phyloP scores from a whole-genome alignment of 208 protist species.

The Crithidia bombi region DNA sequence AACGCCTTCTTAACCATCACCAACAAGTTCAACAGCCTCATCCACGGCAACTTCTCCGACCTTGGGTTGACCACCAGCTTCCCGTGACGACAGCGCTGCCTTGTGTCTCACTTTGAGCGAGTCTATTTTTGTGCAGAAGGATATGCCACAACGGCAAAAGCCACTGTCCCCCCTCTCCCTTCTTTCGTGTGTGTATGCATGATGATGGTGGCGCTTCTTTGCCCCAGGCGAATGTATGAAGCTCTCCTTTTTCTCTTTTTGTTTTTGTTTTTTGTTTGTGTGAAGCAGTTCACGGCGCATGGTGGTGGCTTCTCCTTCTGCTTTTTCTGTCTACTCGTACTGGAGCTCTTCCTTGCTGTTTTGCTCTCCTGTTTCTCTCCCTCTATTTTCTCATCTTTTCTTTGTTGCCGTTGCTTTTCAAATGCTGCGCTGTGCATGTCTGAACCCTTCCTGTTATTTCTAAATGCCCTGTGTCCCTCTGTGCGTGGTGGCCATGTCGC shows the following conservation, averaged over 20 bases:
- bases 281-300: background rate
- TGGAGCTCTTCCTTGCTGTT: background rate
- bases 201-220: background rate
- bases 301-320: background rate
- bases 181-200: background rate
- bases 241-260: background rate
- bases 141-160: no score
- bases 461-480: no score
- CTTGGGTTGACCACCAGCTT: background rate
- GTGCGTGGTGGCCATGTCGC: no score
- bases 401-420: background rate
- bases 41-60: constrained; percentile 24
- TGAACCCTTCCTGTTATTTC: no score
- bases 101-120: no score
- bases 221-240: background rate
- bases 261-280: background rate
- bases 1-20: constrained; percentile 34
- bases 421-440: background rate
- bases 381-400: no score
- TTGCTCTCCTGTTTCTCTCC: no score
- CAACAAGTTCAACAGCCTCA: constrained; percentile 33
- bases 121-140: background rate
- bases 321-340: background rate
- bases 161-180: no score
- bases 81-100: background rate